Base-by-base conservation (phyloP, 768 basidiomycete genomes). In the Tricholoma flavovirens region DNA sequence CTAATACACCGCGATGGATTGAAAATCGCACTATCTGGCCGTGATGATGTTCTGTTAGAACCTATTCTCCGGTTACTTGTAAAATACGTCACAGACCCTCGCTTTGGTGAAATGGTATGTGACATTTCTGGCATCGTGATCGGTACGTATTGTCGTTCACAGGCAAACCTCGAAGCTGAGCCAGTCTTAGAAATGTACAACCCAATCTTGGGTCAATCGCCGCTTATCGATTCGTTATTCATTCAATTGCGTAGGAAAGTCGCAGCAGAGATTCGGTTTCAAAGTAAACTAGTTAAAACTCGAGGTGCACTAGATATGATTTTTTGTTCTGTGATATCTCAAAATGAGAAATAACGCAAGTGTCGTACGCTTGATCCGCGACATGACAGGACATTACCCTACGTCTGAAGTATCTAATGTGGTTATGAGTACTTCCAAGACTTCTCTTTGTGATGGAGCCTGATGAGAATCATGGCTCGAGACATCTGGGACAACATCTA, bases 281-380 rank as follows among this genome's bases (percentile, higher is more conserved):
- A 98, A 71, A 82, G 82, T 61, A 92, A 98, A 67, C 72, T 98
- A 51, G 73, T 83, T 58, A 88, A 87, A 71, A 75, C 88, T 51
- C 86, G 83, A 66, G 96, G 94, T 54, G 91, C 93, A 53, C 73
- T 99, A 59, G 88, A 93, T 59, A 98, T 99, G 95, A 76, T 98
- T 55, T 74, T 93, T 57, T 80, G 87, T 29, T 83, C 84, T 21
- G 76, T 62, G 77, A 56, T 64, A 67, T 55, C 60, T 63, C 4
- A 57, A 59, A 60, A 63, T 53, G 56, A 45, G 54, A 60, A 49
- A 42, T 64, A 55, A 54, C 43, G 17, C 19, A 6, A 21, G 40
- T 49, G n/a, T 24, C 29, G 8, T 46, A 19, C 32, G 36, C 36
- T 56, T 40, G 24, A 49, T 38, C 40, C 15, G 24, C 48, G 17